phyloP scores from a whole-genome alignment of 176 grass and related monocot species.

The Elaeis guineensis region DNA sequence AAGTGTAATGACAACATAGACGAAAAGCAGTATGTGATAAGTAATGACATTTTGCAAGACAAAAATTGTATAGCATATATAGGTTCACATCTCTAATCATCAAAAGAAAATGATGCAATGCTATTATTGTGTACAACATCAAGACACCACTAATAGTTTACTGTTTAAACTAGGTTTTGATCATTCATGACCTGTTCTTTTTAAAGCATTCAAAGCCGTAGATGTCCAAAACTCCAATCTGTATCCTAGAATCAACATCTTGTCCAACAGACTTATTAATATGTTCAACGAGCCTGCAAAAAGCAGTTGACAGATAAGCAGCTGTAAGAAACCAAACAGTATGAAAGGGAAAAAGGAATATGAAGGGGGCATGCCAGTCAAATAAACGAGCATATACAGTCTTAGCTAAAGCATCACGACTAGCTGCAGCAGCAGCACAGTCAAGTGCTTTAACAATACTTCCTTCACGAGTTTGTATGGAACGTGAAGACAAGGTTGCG shows the following conservation, averaged over 20 bases:
- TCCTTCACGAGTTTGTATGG: constrained; percentile 91
- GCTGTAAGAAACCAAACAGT: neutral
- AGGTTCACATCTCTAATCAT: too few relatives aligned
- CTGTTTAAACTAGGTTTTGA: neutral
- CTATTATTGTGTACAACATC: too few relatives aligned
- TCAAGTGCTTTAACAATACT: constrained; percentile 85
- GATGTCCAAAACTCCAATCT: constrained; percentile 98
- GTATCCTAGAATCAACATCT: constrained; percentile 77
- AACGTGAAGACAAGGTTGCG: constrained; percentile 66
- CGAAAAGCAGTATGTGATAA: too few relatives aligned
- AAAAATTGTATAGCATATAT: too few relatives aligned
- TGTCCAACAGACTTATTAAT: constrained; percentile 99
- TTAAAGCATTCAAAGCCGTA: constrained; percentile 98
- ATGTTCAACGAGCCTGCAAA: constrained; percentile 87
- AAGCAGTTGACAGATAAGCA: constrained; percentile 11
- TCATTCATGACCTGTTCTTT: constrained; percentile 63
- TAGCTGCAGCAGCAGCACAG: constrained; percentile 72
- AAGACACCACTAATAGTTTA: too few relatives aligned
- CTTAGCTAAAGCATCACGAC: constrained; percentile 85
- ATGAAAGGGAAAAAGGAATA: constrained; percentile 9
- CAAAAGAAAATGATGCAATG: too few relatives aligned
- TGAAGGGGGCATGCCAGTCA: constrained; percentile 65
- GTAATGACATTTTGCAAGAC: too few relatives aligned
- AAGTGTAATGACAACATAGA: too few relatives aligned
- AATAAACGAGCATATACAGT: constrained; percentile 92